Evolutionary conservation across 129 eudicot species (phyloP).

Genomic region (Lactuca saligna): DNA sequence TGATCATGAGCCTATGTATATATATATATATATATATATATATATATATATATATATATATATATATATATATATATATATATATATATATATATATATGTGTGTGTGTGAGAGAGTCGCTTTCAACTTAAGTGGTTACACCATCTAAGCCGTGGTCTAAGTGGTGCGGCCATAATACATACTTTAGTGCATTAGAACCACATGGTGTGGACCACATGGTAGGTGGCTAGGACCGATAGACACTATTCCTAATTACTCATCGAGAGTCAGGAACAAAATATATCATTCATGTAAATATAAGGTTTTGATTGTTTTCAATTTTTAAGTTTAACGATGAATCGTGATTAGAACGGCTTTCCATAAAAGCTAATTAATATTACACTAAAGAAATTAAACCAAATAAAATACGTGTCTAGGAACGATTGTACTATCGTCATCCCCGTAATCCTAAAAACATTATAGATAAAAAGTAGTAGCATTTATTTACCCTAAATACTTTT

Average conservation of each 20-base stretch:
- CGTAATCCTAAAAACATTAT: too few species aligned
- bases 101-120: neutral
- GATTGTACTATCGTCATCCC: too few species aligned
- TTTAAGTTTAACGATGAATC: neutral
- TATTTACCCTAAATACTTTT: neutral
- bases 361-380: too few species aligned
- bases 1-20: too few species aligned
- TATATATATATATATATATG: too few species aligned
- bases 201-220: slow-evolving; percentile 34
- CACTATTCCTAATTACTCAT: slow-evolving; percentile 7
- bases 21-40: too few species aligned
- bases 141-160: slow-evolving; percentile 10
- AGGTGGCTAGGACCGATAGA: slow-evolving; percentile 17
- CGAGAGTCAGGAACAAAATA: neutral
- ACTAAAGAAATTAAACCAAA: too few species aligned
- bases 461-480: neutral
- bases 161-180: slow-evolving; percentile 22
- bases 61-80: too few species aligned
- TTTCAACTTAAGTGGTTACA: slow-evolving; percentile 8
- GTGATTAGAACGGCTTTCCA: neutral
- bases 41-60: too few species aligned
- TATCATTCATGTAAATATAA: neutral
- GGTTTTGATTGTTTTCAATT: neutral
- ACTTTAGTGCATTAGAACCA: slow-evolving; percentile 11
- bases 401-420: too few species aligned